These are phyloP conservation scores for Aspergillus sclerotioniger DNA, from an alignment of 495 filamentous ascomycete species.

Conservation along the genomic window DNA sequence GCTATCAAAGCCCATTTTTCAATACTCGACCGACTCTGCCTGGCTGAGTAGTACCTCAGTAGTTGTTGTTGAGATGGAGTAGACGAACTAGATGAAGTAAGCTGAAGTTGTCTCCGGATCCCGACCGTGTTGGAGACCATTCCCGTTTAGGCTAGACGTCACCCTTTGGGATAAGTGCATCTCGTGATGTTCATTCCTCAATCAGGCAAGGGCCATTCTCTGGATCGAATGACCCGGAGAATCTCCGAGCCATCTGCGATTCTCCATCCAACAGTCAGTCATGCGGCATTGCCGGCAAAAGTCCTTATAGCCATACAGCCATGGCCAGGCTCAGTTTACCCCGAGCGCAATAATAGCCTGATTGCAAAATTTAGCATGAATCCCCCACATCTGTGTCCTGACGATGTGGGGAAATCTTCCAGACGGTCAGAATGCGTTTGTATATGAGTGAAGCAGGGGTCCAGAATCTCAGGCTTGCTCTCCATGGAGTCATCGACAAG, in stretches of 20 bases:
- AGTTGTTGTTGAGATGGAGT: too few species aligned
- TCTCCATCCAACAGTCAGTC: background rate
- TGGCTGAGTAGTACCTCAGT: too few species aligned
- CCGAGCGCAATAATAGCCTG: background rate
- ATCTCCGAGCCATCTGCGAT: background rate
- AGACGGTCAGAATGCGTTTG: background rate
- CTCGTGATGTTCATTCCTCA: background rate
- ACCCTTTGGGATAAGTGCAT: background rate
- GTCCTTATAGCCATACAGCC: background rate
- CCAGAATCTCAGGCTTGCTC: background rate
- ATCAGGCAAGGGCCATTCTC: background rate
- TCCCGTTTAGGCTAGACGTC: background rate
- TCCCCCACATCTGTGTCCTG: background rate
- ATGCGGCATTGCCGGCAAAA: background rate
- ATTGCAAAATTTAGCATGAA: conserved; percentile 7
- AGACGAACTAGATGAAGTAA: background rate
- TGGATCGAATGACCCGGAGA: background rate
- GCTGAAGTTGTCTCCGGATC: background rate
- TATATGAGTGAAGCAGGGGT: background rate
- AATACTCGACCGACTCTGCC: too few species aligned
- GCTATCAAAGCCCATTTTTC: too few species aligned
- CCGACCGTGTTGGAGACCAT: background rate
- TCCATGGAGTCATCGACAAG: background rate
- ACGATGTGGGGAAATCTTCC: background rate
- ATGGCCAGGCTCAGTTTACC: background rate